Conservation (phyloP, 2,329 filamentous ascomycete species). For the Keithomyces neogunnii region DNA sequence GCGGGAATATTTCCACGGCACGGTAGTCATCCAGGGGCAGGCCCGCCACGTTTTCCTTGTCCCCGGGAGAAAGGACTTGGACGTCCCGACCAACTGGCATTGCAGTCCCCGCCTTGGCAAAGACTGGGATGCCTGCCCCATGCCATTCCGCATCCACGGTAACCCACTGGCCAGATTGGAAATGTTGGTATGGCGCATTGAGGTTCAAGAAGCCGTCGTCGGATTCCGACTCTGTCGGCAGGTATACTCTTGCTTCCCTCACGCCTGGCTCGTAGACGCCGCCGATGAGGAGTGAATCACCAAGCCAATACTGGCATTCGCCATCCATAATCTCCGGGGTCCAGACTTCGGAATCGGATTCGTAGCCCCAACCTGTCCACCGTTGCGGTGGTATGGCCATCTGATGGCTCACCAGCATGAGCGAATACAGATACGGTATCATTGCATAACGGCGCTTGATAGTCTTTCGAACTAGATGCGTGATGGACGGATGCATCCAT, state of each 20-base stretch:
- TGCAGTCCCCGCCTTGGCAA: constrained; percentile 29
- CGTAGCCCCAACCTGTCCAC: constrained; percentile 69
- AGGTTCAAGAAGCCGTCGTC: constrained; percentile 55
- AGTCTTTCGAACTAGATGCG: constrained; percentile 51
- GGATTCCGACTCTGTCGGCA: constrained; percentile 35
- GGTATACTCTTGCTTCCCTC: constrained; percentile 46
- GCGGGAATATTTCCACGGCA: constrained; percentile 34
- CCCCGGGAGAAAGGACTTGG: constrained; percentile 25
- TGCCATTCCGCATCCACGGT: constrained; percentile 33
- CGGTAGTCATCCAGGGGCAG: constrained; percentile 33
- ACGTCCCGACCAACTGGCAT: constrained; percentile 30
- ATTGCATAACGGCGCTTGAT: constrained; percentile 66
- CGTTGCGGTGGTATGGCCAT: constrained; percentile 56
- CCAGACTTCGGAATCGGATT: constrained; percentile 60
- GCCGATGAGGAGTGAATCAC: constrained; percentile 55
- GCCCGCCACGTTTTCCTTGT: constrained; percentile 27
- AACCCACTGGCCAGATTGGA: constrained; percentile 34
- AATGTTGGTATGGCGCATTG: constrained; percentile 50
- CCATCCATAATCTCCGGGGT: constrained; percentile 46
- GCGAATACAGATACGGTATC: constrained; percentile 63
- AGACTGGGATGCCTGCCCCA: constrained; percentile 29
- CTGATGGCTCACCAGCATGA: constrained; percentile 52
- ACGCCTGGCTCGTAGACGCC: constrained; percentile 57
- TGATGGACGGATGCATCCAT: constrained; percentile 67
- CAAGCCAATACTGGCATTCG: constrained; percentile 69